Evolutionary conservation across 1,139 yeast species (phyloP), one percentile per base, ranked within the genome.

Genomic region (Citeromyces hawaiiensis): DNA sequence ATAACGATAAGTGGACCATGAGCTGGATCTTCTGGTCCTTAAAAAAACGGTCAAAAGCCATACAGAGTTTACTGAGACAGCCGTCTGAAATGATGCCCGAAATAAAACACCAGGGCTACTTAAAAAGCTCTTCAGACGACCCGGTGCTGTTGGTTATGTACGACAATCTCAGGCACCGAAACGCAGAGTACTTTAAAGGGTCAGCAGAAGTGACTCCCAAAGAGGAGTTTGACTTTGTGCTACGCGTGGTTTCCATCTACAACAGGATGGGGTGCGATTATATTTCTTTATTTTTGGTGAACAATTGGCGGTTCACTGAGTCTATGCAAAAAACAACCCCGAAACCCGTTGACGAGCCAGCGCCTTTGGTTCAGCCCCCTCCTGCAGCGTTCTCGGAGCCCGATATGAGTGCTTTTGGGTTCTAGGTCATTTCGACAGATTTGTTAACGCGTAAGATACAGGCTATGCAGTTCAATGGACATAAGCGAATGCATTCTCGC

Each of bases 251-350:
- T 10, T 62, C 70, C 36, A 81, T 85, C 42, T 83, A 86, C 51
- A 66, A 75, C 11, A 66, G 94, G 43, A 86, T 88, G 95, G 97
- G 97, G 0, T 88, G 97, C 60, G 95, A 88, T 49, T 72, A 77
- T 46, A 56, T 88, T 37, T 78, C 88, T 0, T 53, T 83, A 15
- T 68, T 76, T 37, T 55, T 87, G 39, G 61, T 83, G 3, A 63
- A 64, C 39, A 73, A 72, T 43, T 88, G 96, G 96, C 60, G 61
- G 27, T 88, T 87, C 51, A 57, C 66, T 38, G 17, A 41, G 39
- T 8, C 40, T 44, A 4, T 47, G n/a, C n/a, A 37, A 15, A 13
- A n/a, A 25, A 13, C 35, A 21, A 14, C 21, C 5, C 35, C 21
- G 7, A 33, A 33, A 33, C n/a, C 17, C 7, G 35, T 33, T 17